Conservation (phyloP, 768 basidiomycete species). For the Imleria badia region DNA sequence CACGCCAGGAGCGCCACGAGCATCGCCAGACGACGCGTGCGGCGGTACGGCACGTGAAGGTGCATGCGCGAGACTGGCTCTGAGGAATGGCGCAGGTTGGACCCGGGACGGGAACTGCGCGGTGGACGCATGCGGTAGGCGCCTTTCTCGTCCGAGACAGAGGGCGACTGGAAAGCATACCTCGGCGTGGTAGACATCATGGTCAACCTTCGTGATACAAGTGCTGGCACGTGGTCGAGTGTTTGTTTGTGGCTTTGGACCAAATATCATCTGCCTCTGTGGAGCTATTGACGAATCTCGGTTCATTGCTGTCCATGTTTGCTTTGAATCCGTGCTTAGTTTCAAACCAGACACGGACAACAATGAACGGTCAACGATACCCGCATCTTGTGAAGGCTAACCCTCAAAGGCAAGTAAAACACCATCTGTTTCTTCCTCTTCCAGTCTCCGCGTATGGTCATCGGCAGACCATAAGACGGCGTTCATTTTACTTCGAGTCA, state of each 20-base stretch:
- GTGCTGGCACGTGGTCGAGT: neutral
- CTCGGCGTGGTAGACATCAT: conserved; percentile 12
- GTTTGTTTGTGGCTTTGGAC: conserved; percentile 11
- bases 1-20: conserved; percentile 48
- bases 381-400: too few relatives aligned
- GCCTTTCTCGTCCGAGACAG: conserved; percentile 64
- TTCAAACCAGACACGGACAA: too few relatives aligned
- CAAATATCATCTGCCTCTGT: too few relatives aligned
- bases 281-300: too few relatives aligned
- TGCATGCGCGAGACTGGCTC: conserved; percentile 4
- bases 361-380: too few relatives aligned
- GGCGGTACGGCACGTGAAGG: conserved; percentile 20
- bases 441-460: too few relatives aligned
- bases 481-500: neutral
- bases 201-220: neutral
- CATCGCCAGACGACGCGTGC: conserved; percentile 39
- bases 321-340: too few relatives aligned
- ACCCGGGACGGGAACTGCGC: conserved; percentile 30
- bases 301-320: too few relatives aligned
- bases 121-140: conserved; percentile 58
- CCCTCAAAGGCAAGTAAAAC: too few relatives aligned
- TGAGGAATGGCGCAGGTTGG: conserved; percentile 19
- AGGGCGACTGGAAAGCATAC: conserved; percentile 50
- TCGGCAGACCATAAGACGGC: too few relatives aligned
- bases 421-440: too few relatives aligned